A percentile compares a stretch with the other conserved stretches of the same genome.
These are phyloP conservation scores for Artemisia argyi DNA, from an alignment of 129 eudicot species.

Conservation along the genomic window DNA sequence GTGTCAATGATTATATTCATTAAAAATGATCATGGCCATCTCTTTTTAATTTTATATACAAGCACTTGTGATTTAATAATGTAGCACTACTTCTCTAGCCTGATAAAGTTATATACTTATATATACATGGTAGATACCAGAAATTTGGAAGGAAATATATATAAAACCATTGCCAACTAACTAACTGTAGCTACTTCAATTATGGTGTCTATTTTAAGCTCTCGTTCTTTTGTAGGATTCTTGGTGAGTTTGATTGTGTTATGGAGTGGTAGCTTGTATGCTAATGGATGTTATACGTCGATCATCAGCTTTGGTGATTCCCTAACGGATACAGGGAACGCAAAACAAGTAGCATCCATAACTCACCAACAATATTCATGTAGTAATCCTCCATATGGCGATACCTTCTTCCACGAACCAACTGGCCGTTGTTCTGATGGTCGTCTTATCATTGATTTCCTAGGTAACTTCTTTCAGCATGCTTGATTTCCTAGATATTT, in stretches of 20 bases:
- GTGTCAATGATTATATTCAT: too few species aligned
- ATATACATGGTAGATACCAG: too few species aligned
- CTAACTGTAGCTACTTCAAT: neutral
- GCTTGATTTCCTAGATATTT: too few species aligned
- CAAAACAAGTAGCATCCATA: neutral
- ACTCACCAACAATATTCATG: neutral
- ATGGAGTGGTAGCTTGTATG: neutral
- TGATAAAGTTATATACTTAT: too few species aligned
- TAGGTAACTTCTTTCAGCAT: neutral
- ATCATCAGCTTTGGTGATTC: conserved; percentile 6
- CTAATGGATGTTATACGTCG: neutral
- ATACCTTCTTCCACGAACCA: neutral
- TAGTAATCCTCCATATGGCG: neutral
- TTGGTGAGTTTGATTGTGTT: neutral
- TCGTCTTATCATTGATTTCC: conserved; percentile 4
- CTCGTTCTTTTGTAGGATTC: neutral
- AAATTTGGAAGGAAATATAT: too few species aligned
- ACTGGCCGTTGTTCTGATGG: conserved; percentile 5
- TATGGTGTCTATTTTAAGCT: neutral
- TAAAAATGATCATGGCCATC: too few species aligned
- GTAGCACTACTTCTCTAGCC: too few species aligned
- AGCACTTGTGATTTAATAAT: too few species aligned
- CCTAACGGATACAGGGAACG: neutral
- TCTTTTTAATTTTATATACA: too few species aligned
- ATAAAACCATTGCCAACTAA: too few species aligned